A percentile compares a stretch with the other conserved stretches of the same genome.
Conservation (phyloP, 2,329 filamentous ascomycete genomes). For the Ceratocystis smalleyi region DNA sequence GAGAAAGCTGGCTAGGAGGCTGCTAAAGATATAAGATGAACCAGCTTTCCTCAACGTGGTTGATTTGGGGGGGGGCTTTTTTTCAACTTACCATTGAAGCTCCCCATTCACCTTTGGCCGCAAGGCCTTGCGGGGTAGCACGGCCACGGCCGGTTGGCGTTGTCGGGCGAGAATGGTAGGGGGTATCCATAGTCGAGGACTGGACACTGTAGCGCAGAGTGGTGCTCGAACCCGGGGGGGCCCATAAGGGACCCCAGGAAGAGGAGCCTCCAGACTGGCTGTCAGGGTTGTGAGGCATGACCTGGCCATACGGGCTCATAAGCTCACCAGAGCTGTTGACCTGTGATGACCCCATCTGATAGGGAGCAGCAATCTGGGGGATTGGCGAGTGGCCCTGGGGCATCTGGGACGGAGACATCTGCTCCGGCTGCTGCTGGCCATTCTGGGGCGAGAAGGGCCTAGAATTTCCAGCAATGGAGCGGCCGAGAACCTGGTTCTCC, state of each 20-base stretch:
- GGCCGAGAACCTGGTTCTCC: constrained; percentile 20
- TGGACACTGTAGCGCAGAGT: constrained; percentile 16
- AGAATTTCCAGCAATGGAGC: constrained; percentile 21
- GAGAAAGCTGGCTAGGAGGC: constrained; percentile 30
- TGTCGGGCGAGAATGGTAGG: constrained; percentile 20
- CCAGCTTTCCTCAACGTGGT: not conserved
- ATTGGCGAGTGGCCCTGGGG: constrained; percentile 20
- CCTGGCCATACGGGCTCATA: constrained; percentile 14
- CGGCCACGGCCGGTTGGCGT: constrained; percentile 23
- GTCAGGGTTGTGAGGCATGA: constrained; percentile 9
- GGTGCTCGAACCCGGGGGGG: constrained; percentile 9
- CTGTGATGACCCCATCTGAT: constrained; percentile 8
- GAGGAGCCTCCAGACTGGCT: constrained; percentile 8
- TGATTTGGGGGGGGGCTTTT: not conserved
- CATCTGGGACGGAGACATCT: constrained; percentile 17
- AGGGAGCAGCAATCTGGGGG: constrained; percentile 12
- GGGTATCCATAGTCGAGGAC: constrained; percentile 18
- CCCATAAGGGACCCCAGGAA: constrained; percentile 15
- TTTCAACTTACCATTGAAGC: constrained; percentile 20
- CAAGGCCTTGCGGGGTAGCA: constrained; percentile 20
- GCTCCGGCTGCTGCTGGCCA: constrained; percentile 16
- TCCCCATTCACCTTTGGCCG: constrained; percentile 19
- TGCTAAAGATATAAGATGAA: constrained; percentile 18
- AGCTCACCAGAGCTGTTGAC: constrained; percentile 10
- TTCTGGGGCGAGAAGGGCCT: constrained; percentile 15